These are phyloP conservation scores for Alternaria gansuensis DNA, from an alignment of 2,329 filamentous ascomycete species.

Conservation along the genomic window DNA sequence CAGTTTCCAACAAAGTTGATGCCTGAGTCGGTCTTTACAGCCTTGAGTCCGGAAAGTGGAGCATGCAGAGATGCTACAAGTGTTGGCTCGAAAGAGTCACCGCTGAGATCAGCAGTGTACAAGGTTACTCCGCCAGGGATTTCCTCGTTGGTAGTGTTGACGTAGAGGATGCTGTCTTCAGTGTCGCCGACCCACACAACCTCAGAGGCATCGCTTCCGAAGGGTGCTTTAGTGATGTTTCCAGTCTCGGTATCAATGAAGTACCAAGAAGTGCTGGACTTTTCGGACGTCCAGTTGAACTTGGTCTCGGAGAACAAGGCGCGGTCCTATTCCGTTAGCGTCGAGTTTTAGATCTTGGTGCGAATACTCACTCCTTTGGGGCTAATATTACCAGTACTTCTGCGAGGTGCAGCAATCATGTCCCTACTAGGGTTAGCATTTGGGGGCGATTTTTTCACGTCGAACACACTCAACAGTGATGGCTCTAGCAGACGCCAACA, in stretches of 20 bases:
- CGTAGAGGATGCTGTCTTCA: conserved; percentile 67
- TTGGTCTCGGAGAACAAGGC: conserved; percentile 48
- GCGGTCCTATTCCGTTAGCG: conserved; percentile 37
- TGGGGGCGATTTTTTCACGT: not conserved
- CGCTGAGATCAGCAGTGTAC: conserved; percentile 46
- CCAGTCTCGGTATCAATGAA: conserved; percentile 45
- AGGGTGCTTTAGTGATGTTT: conserved; percentile 46
- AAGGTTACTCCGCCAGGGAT: conserved; percentile 48
- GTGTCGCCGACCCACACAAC: conserved; percentile 48
- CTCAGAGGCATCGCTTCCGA: conserved; percentile 45
- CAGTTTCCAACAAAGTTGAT: conserved; percentile 63
- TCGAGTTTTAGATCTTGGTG: not conserved
- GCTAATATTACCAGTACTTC: conserved; percentile 46
- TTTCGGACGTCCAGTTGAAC: conserved; percentile 50
- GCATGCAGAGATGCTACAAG: conserved; percentile 55
- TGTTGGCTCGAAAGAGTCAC: conserved; percentile 38
- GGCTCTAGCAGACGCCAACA: conserved; percentile 40
- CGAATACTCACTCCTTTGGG: conserved; percentile 42
- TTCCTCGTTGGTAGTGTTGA: conserved; percentile 69
- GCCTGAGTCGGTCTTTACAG: conserved; percentile 52
- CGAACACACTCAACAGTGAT: conserved; percentile 40
- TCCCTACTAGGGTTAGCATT: conserved; percentile 25
- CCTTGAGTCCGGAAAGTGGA: conserved; percentile 61
- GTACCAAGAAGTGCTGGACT: conserved; percentile 60
- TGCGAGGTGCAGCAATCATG: conserved; percentile 41